Base-by-base conservation (phyloP, 164 flowering plant species). In the Nymphaea thermarum region DNA sequence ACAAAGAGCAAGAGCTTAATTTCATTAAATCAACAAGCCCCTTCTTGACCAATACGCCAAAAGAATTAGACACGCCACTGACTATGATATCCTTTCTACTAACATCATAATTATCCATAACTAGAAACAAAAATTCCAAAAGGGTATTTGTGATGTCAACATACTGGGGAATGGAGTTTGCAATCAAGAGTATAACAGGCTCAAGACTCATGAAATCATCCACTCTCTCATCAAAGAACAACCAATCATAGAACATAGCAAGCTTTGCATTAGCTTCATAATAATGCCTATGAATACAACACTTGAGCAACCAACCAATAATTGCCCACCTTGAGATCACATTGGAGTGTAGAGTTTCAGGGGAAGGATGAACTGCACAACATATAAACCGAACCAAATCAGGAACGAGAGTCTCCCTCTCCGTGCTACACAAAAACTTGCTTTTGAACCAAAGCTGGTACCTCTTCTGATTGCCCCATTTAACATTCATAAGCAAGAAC, bases 181-280 rank as follows among this genome's bases (percentile, higher is more conserved):
- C 86, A 88, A 91, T 87, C 78, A 94, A 74, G 42, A 91, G 70
- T 67, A 91, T 77, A 12, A 87, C 96, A 43, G 97, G 97, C 78
- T 94, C 98, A 61, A 91, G 81, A 70, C 89, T 91, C 96, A 94
- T 89, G 44, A 89, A 71, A 70, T 85, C 87, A 62, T 94, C 96
- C 5, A 78, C 72, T 44, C 69, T 80, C 60, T 86, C 89, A 76
- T 89, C 86, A 70, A 84, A 94, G 81, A 91, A 94, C n/a, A 94
- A 78, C 96, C 97, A 94, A 72, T 94, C 98, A 72, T 84, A 94
- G 69, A 91, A 89, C 68, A 94, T 66, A n/a, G 95, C 93, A 66
- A 94, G 80, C 76, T 91, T 94, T 43, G 71, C 83, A 79, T 80
- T 85, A 4, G 90, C 86, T 73, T 78, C 88, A 25, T 79, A 68